These are phyloP conservation scores for Talaromyces wortmannii DNA, from an alignment of 495 filamentous ascomycete species.

Conservation along the genomic window DNA sequence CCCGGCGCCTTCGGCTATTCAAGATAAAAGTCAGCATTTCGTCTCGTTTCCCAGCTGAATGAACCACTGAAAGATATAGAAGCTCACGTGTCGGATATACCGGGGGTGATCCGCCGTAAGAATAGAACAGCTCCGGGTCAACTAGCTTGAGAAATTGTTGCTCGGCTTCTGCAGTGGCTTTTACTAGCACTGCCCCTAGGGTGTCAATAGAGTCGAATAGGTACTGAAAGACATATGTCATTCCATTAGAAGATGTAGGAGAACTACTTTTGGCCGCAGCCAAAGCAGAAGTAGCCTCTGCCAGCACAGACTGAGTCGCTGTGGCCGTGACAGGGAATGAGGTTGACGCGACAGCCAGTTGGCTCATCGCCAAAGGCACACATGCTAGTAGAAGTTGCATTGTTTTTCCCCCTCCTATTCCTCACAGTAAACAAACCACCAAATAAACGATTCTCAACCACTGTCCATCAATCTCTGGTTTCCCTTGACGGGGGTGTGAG, in stretches of 20 bases:
- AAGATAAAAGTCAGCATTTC: neutral
- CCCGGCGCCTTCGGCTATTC: conserved; percentile 9
- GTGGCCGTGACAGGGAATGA: neutral
- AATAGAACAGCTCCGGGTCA: neutral
- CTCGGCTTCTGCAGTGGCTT: neutral
- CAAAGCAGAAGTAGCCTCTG: neutral
- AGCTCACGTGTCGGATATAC: neutral
- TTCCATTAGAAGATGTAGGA: neutral
- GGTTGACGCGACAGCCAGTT: neutral
- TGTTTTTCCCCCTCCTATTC: neutral
- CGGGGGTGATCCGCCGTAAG: neutral
- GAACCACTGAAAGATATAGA: neutral
- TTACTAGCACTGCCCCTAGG: neutral
- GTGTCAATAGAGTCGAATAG: neutral
- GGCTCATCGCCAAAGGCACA: neutral
- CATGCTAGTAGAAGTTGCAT: neutral
- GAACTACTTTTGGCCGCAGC: neutral
- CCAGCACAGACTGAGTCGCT: neutral
- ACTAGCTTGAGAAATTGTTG: neutral
- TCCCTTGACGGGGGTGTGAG: too few species aligned
- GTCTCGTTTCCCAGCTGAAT: neutral
- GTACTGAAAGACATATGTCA: neutral
- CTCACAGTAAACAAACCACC: too few species aligned
- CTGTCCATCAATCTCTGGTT: too few species aligned
- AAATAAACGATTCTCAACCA: too few species aligned